These are phyloP conservation scores for Quercus tomentella DNA, from an alignment of 331 rosid genomes.

Conservation along the genomic window DNA sequence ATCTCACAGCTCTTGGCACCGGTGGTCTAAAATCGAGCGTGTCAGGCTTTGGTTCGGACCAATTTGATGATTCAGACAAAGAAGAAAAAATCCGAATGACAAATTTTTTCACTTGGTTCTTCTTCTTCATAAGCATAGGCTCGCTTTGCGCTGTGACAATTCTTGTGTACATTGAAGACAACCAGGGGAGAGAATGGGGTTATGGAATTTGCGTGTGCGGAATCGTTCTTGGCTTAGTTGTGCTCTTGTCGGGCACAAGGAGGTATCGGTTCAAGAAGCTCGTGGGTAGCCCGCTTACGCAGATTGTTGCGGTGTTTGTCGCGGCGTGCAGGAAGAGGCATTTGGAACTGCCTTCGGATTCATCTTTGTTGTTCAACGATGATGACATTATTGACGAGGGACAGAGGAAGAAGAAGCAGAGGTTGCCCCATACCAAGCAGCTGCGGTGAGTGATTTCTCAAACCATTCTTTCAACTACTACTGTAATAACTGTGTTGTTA, in stretches of 20 bases:
- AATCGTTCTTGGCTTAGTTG: slow-evolving; percentile 45
- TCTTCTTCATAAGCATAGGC: slow-evolving; percentile 80
- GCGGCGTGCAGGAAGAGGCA: slow-evolving; percentile 66
- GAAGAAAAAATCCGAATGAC: slow-evolving; percentile 55
- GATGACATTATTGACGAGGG: slow-evolving; percentile 35
- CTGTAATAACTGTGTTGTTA: not conserved
- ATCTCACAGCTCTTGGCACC: slow-evolving; percentile 70
- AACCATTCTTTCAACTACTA: not conserved
- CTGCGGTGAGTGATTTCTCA: slow-evolving; percentile 47
- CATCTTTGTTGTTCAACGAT: slow-evolving; percentile 36
- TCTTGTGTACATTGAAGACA: slow-evolving; percentile 77
- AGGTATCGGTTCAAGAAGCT: slow-evolving; percentile 71
- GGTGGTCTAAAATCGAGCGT: slow-evolving; percentile 88
- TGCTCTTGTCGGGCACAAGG: slow-evolving; percentile 67
- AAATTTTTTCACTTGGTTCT: slow-evolving; percentile 83
- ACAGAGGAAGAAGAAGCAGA: slow-evolving; percentile 46
- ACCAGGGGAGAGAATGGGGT: slow-evolving; percentile 75
- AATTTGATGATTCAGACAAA: slow-evolving; percentile 57
- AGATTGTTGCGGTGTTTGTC: slow-evolving; percentile 62
- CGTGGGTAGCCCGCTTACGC: slow-evolving; percentile 84
- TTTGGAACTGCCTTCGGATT: slow-evolving; percentile 45
- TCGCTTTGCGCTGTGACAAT: slow-evolving; percentile 66
- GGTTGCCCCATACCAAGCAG: slow-evolving; percentile 60
- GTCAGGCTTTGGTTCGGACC: slow-evolving; percentile 83
- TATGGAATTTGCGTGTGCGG: slow-evolving; percentile 74